Conservation (phyloP, 768 basidiomycete genomes). For the Lyophyllum decastes region DNA sequence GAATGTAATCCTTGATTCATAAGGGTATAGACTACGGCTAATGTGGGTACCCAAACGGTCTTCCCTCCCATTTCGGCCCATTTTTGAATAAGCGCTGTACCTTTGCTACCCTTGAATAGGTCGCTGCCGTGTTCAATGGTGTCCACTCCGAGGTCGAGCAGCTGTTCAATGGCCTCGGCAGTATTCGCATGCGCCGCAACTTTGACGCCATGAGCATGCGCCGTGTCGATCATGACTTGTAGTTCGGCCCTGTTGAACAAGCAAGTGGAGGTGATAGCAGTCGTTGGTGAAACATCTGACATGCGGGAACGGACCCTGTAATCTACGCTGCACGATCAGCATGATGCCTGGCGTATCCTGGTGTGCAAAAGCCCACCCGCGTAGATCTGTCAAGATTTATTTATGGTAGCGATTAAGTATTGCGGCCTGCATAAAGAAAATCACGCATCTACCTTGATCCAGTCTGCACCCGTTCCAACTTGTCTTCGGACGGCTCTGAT, state of each 20-base stretch:
- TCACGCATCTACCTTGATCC: constrained; percentile 52
- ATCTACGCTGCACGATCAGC: constrained; percentile 33
- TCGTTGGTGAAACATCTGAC: constrained; percentile 36
- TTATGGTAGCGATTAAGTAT: background rate
- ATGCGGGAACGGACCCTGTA: constrained; percentile 54
- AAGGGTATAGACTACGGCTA: constrained; percentile 47
- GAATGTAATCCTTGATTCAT: constrained; percentile 11
- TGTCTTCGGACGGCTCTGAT: constrained; percentile 57
- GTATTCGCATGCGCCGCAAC: constrained; percentile 6
- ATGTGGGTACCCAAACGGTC: constrained; percentile 60
- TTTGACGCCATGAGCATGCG: constrained; percentile 35
- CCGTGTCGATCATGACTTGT: constrained; percentile 48
- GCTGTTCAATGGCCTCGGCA: constrained; percentile 3
- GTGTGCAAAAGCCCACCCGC: constrained; percentile 37
- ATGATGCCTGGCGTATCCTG: background rate
- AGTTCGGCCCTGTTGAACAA: constrained; percentile 51
- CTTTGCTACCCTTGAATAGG: constrained; percentile 22
- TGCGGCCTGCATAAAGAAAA: background rate
- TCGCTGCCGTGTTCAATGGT: constrained; percentile 59
- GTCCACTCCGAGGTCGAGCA: constrained; percentile 44
- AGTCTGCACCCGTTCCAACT: constrained; percentile 66
- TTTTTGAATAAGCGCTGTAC: constrained; percentile 23
- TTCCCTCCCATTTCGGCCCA: constrained; percentile 24
- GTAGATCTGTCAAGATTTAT: constrained; percentile 41
- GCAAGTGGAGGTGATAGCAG: constrained; percentile 32